phyloP scores from a whole-genome alignment of 1,284 basidiomycete genomes.

The Earliella scabrosa region DNA sequence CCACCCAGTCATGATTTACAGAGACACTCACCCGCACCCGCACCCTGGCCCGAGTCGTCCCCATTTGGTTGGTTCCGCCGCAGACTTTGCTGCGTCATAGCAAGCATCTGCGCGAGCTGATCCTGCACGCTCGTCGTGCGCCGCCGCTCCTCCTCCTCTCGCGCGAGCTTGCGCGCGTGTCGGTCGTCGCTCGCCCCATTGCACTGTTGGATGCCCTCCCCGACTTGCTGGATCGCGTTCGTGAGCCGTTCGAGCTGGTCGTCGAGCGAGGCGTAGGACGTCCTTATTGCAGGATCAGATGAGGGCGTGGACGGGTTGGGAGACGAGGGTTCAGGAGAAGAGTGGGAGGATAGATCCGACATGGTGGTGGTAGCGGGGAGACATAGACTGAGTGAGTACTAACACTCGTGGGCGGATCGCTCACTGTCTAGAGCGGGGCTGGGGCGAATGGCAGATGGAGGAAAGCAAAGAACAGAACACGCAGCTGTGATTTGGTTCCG shows the following conservation, averaged over 20 bases:
- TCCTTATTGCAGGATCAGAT: not conserved
- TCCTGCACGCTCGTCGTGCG: conserved; percentile 11
- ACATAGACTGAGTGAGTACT: no score
- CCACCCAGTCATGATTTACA: not conserved
- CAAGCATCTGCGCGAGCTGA: conserved; percentile 16
- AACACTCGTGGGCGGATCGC: no score
- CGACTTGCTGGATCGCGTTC: conserved; percentile 13
- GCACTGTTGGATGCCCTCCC: conserved; percentile 11
- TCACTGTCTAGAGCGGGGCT: no score
- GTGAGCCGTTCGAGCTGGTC: conserved; percentile 19
- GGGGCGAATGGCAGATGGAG: not conserved
- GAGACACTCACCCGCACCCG: conserved; percentile 13
- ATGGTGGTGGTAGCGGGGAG: no score
- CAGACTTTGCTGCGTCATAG: conserved; percentile 15
- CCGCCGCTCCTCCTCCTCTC: conserved; percentile 1
- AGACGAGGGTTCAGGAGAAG: not conserved
- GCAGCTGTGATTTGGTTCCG: not conserved
- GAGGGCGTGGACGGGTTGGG: not conserved
- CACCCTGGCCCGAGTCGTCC: no score
- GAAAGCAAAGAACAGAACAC: not conserved
- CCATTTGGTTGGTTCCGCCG: conserved; percentile 5
- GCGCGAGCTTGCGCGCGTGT: not conserved
- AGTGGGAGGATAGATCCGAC: no score
- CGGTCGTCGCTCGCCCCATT: conserved; percentile 11
- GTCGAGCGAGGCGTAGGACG: conserved; percentile 6